Conservation (phyloP, 2,329 filamentous ascomycete species). For the Fusarium sp. region DNA sequence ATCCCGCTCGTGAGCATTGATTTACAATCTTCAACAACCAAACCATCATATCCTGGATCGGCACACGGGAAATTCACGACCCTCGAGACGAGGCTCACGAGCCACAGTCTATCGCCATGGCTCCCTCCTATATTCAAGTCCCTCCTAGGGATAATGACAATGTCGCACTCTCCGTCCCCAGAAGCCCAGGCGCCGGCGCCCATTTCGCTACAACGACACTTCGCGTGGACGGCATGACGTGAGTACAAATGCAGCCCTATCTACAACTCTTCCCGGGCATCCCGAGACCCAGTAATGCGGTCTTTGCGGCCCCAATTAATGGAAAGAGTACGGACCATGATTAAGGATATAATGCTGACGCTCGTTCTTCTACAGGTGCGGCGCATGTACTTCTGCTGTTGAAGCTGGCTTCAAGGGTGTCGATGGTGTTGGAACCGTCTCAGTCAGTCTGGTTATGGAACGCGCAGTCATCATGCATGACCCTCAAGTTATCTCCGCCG, state of each 20-base stretch:
- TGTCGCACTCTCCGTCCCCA: constrained; percentile 41
- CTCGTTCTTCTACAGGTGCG: constrained; percentile 72
- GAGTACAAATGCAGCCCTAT: constrained; percentile 53
- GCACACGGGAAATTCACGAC: constrained; percentile 51
- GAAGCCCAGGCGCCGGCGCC: constrained; percentile 54
- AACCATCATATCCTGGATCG: constrained; percentile 27
- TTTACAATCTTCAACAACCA: constrained; percentile 24
- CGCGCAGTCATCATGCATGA: constrained; percentile 95
- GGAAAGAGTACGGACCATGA: constrained; percentile 6
- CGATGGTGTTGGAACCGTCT: constrained; percentile 85
- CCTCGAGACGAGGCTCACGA: constrained; percentile 37
- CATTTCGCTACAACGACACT: constrained; percentile 92
- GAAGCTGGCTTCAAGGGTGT: constrained; percentile 89
- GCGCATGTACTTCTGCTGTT: constrained; percentile 94
- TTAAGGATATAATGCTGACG: constrained; percentile 49
- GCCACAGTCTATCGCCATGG: constrained; percentile 56
- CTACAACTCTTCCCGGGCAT: constrained; percentile 25
- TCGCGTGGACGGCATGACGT: constrained; percentile 89
- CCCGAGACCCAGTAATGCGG: constrained; percentile 30
- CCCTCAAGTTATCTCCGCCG: constrained; percentile 76
- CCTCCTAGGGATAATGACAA: constrained; percentile 58
- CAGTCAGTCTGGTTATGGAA: constrained; percentile 94
- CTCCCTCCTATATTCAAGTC: constrained; percentile 63
- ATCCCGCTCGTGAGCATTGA: constrained; percentile 14
- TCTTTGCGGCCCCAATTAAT: constrained; percentile 1